These are phyloP conservation scores for Fusarium mangiferae DNA, from an alignment of 2,329 filamentous ascomycete species.

Conservation along the genomic window DNA sequence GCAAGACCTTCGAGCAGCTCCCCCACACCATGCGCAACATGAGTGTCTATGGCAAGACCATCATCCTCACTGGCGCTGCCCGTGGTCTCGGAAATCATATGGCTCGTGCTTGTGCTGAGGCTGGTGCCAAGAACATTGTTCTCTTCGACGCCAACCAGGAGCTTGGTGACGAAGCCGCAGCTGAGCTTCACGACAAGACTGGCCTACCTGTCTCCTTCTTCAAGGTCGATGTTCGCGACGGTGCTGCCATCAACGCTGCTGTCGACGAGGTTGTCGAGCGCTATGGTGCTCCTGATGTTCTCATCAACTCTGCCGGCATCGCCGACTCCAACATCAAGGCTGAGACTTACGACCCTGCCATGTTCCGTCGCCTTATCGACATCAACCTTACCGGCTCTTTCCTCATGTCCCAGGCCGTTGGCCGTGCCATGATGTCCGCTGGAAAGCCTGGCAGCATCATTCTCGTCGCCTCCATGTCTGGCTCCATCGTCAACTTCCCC, in stretches of 20 bases:
- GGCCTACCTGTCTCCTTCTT: conserved; percentile 79
- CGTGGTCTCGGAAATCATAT: conserved; percentile 83
- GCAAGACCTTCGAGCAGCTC: conserved; percentile 65
- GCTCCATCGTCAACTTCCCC: conserved; percentile 85
- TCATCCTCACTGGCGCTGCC: conserved; percentile 79
- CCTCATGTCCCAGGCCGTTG: conserved; percentile 78
- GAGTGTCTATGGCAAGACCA: conserved; percentile 75
- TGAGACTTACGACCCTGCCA: conserved; percentile 78
- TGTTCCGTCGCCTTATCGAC: conserved; percentile 82
- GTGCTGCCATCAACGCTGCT: conserved; percentile 74
- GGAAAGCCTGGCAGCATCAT: conserved; percentile 78
- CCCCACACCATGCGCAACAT: conserved; percentile 75
- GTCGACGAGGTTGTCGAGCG: conserved; percentile 73
- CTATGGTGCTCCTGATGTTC: conserved; percentile 76
- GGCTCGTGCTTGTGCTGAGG: conserved; percentile 80
- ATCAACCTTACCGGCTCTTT: conserved; percentile 86
- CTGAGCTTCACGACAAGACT: conserved; percentile 77
- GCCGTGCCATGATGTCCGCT: conserved; percentile 77
- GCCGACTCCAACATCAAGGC: conserved; percentile 87
- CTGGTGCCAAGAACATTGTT: conserved; percentile 76
- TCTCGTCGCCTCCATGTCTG: conserved; percentile 83
- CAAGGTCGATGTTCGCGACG: conserved; percentile 81
- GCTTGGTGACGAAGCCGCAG: conserved; percentile 75
- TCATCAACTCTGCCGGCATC: conserved; percentile 85
- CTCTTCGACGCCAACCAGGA: conserved; percentile 83